Conservation (phyloP, 1,139 yeast species). For the Eremothecium cymbalariae region DNA sequence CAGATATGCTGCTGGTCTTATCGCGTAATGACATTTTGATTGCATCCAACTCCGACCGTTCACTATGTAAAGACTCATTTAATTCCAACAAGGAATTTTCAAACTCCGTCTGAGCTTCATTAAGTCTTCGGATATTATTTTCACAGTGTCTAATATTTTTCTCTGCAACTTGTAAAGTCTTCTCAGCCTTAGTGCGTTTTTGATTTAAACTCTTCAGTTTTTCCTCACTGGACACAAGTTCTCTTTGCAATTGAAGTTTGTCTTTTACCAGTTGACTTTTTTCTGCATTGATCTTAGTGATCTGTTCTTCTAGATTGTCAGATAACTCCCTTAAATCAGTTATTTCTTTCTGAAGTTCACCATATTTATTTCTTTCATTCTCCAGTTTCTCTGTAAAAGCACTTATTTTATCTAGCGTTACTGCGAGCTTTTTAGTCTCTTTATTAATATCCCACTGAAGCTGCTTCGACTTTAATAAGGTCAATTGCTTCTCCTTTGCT, state of each 20-base stretch:
- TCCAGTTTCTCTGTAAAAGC: constrained; percentile 40
- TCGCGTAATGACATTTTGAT: constrained; percentile 62
- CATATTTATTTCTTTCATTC: constrained; percentile 42
- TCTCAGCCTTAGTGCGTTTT: constrained; percentile 56
- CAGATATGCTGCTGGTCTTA: constrained; percentile 38
- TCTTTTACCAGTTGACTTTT: constrained; percentile 28
- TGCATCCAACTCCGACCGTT: constrained; percentile 48
- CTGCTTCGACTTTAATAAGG: constrained; percentile 46
- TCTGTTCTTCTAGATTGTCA: constrained; percentile 29
- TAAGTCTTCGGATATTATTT: constrained; percentile 37
- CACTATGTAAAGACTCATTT: constrained; percentile 41
- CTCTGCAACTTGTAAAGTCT: constrained; percentile 36
- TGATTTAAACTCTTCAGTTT: constrained; percentile 54
- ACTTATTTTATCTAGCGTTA: constrained; percentile 33
- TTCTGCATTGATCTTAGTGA: constrained; percentile 35
- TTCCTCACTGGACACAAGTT: constrained; percentile 65
- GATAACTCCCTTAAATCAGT: constrained; percentile 37
- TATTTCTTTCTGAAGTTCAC: constrained; percentile 39
- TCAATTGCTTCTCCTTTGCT: constrained; percentile 54
- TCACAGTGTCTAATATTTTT: constrained; percentile 12
- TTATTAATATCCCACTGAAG: constrained; percentile 47
- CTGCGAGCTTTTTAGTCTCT: constrained; percentile 37
- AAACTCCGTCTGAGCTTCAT: constrained; percentile 37
- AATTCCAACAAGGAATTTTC: constrained; percentile 39
- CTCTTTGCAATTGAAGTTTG: constrained; percentile 31